Percentiles rank a stretch among this genome's conserved stretches.
phyloP scores from a whole-genome alignment of 257 asterid genomes.

The Haberlea rhodopensis region DNA sequence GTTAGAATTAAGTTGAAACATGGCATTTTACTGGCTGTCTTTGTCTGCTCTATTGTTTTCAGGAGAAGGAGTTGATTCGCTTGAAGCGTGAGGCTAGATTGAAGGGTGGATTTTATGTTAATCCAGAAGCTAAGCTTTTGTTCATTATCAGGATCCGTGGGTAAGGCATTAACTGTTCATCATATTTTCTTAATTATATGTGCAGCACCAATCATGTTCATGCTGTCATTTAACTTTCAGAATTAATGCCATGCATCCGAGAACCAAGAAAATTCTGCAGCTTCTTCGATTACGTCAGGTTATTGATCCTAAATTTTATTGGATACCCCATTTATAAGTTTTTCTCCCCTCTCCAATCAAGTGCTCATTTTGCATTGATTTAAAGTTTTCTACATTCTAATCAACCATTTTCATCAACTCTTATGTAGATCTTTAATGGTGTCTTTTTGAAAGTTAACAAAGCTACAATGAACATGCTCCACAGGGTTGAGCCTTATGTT shows the following conservation, averaged over 20 bases:
- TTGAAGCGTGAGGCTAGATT: constrained; percentile 79
- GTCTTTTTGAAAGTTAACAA: constrained; percentile 74
- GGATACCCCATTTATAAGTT: neutral
- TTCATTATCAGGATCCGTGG: constrained; percentile 73
- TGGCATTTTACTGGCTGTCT: neutral
- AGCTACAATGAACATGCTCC: constrained; percentile 74
- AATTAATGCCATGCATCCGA: constrained; percentile 69
- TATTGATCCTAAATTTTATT: neutral
- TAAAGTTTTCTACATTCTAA: neutral
- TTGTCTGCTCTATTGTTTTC: neutral
- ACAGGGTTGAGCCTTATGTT: constrained; percentile 74
- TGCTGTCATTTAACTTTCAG: constrained; percentile 32
- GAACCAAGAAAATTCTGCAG: constrained; percentile 67
- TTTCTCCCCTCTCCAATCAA: neutral
- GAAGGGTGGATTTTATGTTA: constrained; percentile 82
- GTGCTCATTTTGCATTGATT: neutral
- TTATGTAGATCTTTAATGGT: constrained; percentile 62
- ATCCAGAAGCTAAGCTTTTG: constrained; percentile 62
- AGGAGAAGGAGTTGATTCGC: constrained; percentile 56
- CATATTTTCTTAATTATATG: neutral
- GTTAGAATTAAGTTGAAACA: neutral
- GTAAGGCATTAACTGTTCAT: constrained; percentile 28
- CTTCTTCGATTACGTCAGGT: constrained; percentile 71
- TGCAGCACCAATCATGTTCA: neutral
- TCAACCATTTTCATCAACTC: neutral